phyloP scores from a whole-genome alignment of 495 filamentous ascomycete genomes.

The Neurospora sp. region DNA sequence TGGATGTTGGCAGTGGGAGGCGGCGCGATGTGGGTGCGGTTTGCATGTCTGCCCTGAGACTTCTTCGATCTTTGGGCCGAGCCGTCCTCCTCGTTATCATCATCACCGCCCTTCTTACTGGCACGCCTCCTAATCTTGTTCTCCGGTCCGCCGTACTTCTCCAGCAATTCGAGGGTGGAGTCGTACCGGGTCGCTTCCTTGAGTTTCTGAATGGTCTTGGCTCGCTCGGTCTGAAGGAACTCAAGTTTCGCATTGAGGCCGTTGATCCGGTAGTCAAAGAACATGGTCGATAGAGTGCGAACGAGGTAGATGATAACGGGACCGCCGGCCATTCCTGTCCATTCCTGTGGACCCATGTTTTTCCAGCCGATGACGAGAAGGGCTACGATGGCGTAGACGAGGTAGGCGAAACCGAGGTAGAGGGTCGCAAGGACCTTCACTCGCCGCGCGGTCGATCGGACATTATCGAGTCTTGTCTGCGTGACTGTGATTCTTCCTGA shows the following conservation, averaged over 20 bases:
- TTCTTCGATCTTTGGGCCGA: slow-evolving; percentile 10
- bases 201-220: slow-evolving; percentile 82
- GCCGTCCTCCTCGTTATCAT: slow-evolving; percentile 10
- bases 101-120: slow-evolving; percentile 23
- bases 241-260: slow-evolving; percentile 58
- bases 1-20: slow-evolving; percentile 85
- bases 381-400: slow-evolving; percentile 71
- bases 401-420: slow-evolving; percentile 82
- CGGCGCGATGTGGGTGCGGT: slow-evolving; percentile 53
- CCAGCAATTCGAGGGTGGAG: slow-evolving; percentile 82
- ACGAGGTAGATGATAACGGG: slow-evolving; percentile 70
- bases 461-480: slow-evolving; percentile 57
- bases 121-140: slow-evolving; percentile 31
- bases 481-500: slow-evolving; percentile 68
- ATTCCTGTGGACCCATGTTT: slow-evolving; percentile 65
- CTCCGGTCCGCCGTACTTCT: slow-evolving; percentile 76
- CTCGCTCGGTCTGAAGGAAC: slow-evolving; percentile 61
- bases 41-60: slow-evolving; percentile 10
- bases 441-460: slow-evolving; percentile 62
- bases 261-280: slow-evolving; percentile 75
- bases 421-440: slow-evolving; percentile 81
- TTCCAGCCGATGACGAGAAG: slow-evolving; percentile 78
- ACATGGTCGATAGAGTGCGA: slow-evolving; percentile 47
- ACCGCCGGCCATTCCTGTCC: slow-evolving; percentile 64
- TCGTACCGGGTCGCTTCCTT: slow-evolving; percentile 93